Conservation (phyloP, 108 stramenopile genomes). For the Skeletonema potamos region DNA sequence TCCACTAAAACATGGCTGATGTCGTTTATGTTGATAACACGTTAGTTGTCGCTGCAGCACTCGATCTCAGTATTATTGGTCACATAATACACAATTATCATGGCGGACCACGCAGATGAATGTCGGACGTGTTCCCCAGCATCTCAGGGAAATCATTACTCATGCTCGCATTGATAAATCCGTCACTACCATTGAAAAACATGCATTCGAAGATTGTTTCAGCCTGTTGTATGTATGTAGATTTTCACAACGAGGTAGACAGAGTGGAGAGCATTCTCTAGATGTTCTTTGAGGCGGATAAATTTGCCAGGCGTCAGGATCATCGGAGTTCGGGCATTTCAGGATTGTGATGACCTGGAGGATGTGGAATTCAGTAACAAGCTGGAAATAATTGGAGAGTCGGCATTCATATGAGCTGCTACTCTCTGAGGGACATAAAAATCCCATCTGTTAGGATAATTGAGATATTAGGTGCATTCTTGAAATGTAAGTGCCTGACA, state of each 20-base stretch:
- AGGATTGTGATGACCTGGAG: not conserved
- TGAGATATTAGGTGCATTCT: not conserved
- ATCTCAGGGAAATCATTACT: not conserved
- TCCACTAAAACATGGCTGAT: no score
- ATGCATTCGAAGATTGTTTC: not conserved
- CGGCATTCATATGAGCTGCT: not conserved
- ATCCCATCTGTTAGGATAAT: not conserved
- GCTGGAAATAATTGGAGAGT: not conserved
- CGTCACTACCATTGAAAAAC: not conserved
- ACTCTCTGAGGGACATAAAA: not conserved
- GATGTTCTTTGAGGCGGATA: not conserved
- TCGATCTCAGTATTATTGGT: no score
- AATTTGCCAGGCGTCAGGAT: not conserved
- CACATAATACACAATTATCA: no score
- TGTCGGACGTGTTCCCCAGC: not conserved
- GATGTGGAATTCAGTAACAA: not conserved
- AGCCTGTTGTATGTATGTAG: not conserved
- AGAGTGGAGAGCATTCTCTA: not conserved
- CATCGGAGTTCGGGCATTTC: not conserved
- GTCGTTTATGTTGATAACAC: no score
- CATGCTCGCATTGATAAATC: not conserved
- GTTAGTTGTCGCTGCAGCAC: no score
- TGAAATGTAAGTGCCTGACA: not conserved
- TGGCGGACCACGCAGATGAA: no score
- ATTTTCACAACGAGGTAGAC: no score